Evolutionary conservation across 1,284 basidiomycete species (phyloP).

Genomic region (Ganoderma multipileum): DNA sequence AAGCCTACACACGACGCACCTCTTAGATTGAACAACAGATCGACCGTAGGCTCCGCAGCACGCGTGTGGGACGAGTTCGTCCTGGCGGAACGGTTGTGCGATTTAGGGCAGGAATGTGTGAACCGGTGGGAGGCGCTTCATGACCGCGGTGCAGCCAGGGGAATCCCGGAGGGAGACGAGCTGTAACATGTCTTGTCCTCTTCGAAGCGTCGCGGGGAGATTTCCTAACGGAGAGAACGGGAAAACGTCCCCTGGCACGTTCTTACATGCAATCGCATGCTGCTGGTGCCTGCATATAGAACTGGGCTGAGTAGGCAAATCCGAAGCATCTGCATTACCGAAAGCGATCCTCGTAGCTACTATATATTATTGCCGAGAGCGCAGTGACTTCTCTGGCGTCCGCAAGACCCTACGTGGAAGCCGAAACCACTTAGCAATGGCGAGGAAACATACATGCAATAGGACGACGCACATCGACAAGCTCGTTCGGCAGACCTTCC

Average conservation of each 20-base stretch:
- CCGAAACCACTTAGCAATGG: no score
- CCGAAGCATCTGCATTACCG: slow-evolving; percentile 34
- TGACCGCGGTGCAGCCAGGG: background rate
- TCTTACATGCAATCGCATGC: background rate
- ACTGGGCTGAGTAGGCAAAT: background rate
- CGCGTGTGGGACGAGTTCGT: slow-evolving; percentile 15
- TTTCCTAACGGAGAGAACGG: background rate
- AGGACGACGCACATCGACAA: slow-evolving; percentile 77
- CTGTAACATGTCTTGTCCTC: background rate
- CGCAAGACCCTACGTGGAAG: slow-evolving; percentile 37
- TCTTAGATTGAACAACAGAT: slow-evolving; percentile 12
- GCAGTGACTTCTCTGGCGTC: slow-evolving; percentile 41
- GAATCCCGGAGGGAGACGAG: background rate
- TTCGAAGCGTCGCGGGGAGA: background rate
- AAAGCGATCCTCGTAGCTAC: slow-evolving; percentile 45
- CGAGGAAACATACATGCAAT: slow-evolving; percentile 1
- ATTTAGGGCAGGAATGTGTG: background rate
- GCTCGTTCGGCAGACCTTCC: slow-evolving; percentile 79
- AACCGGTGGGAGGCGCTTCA: slow-evolving; percentile 3
- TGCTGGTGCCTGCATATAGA: slow-evolving; percentile 4
- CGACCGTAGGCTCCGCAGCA: slow-evolving; percentile 17
- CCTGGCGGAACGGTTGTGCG: slow-evolving; percentile 2
- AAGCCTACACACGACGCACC: slow-evolving; percentile 8
- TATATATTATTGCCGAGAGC: slow-evolving; percentile 46
- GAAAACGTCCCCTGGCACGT: background rate